Conservation (phyloP, 2,329 filamentous ascomycete genomes). For the Aspergillus thermomutatus region DNA sequence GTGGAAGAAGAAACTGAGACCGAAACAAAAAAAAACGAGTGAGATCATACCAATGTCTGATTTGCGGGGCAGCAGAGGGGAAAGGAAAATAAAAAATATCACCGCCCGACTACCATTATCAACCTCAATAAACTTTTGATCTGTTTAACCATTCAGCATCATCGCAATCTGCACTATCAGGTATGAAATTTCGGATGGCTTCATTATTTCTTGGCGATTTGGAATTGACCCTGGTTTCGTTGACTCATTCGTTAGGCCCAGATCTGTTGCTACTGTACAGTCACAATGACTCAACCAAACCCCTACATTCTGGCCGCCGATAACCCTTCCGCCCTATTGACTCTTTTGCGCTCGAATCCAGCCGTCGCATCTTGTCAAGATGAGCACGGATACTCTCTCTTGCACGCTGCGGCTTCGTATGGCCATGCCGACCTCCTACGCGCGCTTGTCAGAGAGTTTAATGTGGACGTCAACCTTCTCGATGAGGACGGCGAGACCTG, state of each 20-base stretch:
- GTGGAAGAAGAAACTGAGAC: neutral
- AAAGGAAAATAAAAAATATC: neutral
- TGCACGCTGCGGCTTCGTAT: constrained; percentile 93
- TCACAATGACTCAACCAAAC: constrained; percentile 49
- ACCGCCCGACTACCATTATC: neutral
- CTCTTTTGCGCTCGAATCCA: constrained; percentile 70
- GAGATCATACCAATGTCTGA: neutral
- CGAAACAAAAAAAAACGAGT: neutral
- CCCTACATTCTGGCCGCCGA: constrained; percentile 78
- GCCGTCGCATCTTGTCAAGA: constrained; percentile 78
- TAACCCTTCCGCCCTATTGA: constrained; percentile 68
- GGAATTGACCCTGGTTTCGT: neutral
- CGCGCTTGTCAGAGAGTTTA: constrained; percentile 69
- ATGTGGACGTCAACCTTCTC: constrained; percentile 73
- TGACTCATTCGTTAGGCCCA: constrained; percentile 7
- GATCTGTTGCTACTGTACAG: neutral
- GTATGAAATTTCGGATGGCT: neutral
- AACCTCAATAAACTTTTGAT: neutral
- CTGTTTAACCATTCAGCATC: neutral
- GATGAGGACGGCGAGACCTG: constrained; percentile 94
- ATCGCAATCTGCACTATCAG: neutral
- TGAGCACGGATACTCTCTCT: constrained; percentile 86
- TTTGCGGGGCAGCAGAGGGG: neutral
- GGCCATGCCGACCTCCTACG: constrained; percentile 78
- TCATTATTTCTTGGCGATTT: neutral